Conservation (phyloP, 805 yeast genomes). For the Candida bentonensis region DNA sequence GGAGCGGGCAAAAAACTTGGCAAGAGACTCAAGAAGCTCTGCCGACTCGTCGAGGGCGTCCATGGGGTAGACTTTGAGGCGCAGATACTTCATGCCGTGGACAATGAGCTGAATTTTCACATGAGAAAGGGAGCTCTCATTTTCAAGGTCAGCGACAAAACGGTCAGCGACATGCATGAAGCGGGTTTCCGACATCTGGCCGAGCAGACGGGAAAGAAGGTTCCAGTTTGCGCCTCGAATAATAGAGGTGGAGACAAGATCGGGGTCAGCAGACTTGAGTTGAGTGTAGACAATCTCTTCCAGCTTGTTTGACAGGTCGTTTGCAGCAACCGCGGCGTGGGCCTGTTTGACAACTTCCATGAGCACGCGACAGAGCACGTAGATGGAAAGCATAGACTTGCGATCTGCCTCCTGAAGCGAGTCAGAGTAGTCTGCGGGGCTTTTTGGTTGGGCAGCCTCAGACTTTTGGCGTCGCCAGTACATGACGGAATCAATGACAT, state of each 20-base stretch:
- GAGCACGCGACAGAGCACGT: slow-evolving; percentile 77
- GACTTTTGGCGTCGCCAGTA: slow-evolving; percentile 93
- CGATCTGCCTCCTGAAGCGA: slow-evolving; percentile 61
- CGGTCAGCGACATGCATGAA: slow-evolving; percentile 84
- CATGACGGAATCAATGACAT: slow-evolving; percentile 95
- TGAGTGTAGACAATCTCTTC: slow-evolving; percentile 93
- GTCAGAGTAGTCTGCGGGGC: slow-evolving; percentile 4
- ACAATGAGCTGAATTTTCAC: slow-evolving; percentile 62
- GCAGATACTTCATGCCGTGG: slow-evolving; percentile 82
- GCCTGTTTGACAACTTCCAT: slow-evolving; percentile 87
- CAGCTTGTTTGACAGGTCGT: slow-evolving; percentile 64
- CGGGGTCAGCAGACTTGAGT: slow-evolving; percentile 75
- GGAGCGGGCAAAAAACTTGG: slow-evolving; percentile 63
- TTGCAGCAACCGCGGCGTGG: slow-evolving; percentile 57
- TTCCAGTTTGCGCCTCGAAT: slow-evolving; percentile 91
- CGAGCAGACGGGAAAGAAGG: slow-evolving; percentile 73
- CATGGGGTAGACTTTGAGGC: slow-evolving; percentile 68
- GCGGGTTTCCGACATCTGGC: slow-evolving; percentile 76
- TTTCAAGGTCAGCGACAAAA: slow-evolving; percentile 85
- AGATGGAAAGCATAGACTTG: slow-evolving; percentile 75
- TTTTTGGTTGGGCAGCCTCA: slow-evolving; percentile 27
- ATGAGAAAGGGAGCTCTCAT: slow-evolving; percentile 15
- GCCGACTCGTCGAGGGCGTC: slow-evolving; percentile 90
- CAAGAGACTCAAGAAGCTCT: slow-evolving; percentile 71
- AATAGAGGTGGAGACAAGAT: slow-evolving; percentile 44